phyloP scores from a whole-genome alignment of 2,329 filamentous ascomycete genomes.

The Huntiella moniliformis region DNA sequence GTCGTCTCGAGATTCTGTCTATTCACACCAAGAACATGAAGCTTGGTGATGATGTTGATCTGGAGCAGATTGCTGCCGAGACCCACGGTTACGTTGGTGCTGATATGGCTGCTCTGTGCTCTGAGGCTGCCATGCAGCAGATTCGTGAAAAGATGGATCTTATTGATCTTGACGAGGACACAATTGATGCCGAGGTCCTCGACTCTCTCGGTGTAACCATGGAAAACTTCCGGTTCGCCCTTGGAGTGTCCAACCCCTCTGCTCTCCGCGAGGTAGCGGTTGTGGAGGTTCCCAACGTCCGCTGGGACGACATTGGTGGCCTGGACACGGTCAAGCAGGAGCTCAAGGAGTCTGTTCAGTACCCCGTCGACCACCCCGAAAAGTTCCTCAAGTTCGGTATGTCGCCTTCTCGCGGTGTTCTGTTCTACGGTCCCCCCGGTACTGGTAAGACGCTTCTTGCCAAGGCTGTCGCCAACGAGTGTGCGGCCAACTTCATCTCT shows the following conservation, averaged over 20 bases:
- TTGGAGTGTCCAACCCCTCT: slow-evolving; percentile 95
- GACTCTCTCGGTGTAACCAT: slow-evolving; percentile 97
- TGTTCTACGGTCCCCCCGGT: slow-evolving; percentile 98
- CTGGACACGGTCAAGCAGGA: slow-evolving; percentile 97
- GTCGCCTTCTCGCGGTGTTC: slow-evolving; percentile 89
- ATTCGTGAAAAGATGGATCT: slow-evolving; percentile 99
- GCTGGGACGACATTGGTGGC: slow-evolving; percentile 99
- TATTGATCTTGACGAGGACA: slow-evolving; percentile 96
- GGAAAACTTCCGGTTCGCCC: slow-evolving; percentile 99
- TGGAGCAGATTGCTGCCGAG: slow-evolving; percentile 90
- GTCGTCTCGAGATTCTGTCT: slow-evolving; percentile 94
- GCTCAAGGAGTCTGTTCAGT: slow-evolving; percentile 96
- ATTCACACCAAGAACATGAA: slow-evolving; percentile 99
- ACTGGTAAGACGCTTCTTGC: slow-evolving; percentile 99
- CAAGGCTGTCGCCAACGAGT: slow-evolving; percentile 98
- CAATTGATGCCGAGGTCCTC: slow-evolving; percentile 93
- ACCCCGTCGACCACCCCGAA: slow-evolving; percentile 97
- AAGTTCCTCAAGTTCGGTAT: slow-evolving; percentile 99
- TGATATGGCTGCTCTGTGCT: slow-evolving; percentile 94
- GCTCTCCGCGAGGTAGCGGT: slow-evolving; percentile 96
- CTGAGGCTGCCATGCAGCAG: slow-evolving; percentile 98
- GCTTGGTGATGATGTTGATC: slow-evolving; percentile 85
- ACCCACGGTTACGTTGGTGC: slow-evolving; percentile 98
- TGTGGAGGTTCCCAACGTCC: slow-evolving; percentile 96
- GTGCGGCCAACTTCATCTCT: slow-evolving; percentile 97